Conservation (phyloP, 1,284 basidiomycete genomes). For the Agroathelia rolfsii region DNA sequence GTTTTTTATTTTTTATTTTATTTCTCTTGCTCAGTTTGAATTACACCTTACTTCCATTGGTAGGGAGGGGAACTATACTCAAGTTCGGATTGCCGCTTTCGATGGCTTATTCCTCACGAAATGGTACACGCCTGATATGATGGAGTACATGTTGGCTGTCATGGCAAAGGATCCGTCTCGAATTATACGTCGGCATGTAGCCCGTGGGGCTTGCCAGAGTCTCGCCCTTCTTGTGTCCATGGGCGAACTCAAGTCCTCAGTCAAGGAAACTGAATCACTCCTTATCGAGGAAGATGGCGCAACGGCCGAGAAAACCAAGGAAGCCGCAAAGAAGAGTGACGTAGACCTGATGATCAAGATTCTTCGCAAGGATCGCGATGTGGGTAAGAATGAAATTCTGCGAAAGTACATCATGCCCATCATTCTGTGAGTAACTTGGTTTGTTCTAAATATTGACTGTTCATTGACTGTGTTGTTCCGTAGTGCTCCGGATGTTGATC, state of each 20-base stretch:
- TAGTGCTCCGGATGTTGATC: slow-evolving; percentile 68
- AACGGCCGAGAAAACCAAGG: slow-evolving; percentile 56
- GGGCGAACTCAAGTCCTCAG: slow-evolving; percentile 75
- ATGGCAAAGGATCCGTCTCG: slow-evolving; percentile 83
- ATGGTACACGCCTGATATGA: slow-evolving; percentile 77
- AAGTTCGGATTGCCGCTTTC: slow-evolving; percentile 87
- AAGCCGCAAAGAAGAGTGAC: slow-evolving; percentile 73
- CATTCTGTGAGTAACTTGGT: slow-evolving; percentile 48
- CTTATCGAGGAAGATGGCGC: slow-evolving; percentile 83
- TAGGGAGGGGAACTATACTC: slow-evolving; percentile 89
- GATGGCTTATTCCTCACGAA: slow-evolving; percentile 89
- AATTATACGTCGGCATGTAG: slow-evolving; percentile 76
- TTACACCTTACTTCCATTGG: slow-evolving; percentile 12
- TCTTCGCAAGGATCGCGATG: slow-evolving; percentile 73
- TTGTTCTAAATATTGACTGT: slow-evolving; percentile 6
- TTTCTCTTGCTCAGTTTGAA: slow-evolving; percentile 1
- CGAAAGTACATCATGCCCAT: slow-evolving; percentile 76
- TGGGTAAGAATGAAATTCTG: slow-evolving; percentile 75
- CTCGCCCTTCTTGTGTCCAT: slow-evolving; percentile 81
- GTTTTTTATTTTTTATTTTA: slow-evolving; percentile 15
- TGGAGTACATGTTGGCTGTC: slow-evolving; percentile 86
- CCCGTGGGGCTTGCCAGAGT: slow-evolving; percentile 79
- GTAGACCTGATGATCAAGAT: slow-evolving; percentile 75
- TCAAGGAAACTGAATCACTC: slow-evolving; percentile 66
- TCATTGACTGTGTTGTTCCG: slow-evolving; percentile 8